Base-by-base conservation (phyloP, 2,329 filamentous ascomycete genomes). In the Ophiostoma ips region DNA sequence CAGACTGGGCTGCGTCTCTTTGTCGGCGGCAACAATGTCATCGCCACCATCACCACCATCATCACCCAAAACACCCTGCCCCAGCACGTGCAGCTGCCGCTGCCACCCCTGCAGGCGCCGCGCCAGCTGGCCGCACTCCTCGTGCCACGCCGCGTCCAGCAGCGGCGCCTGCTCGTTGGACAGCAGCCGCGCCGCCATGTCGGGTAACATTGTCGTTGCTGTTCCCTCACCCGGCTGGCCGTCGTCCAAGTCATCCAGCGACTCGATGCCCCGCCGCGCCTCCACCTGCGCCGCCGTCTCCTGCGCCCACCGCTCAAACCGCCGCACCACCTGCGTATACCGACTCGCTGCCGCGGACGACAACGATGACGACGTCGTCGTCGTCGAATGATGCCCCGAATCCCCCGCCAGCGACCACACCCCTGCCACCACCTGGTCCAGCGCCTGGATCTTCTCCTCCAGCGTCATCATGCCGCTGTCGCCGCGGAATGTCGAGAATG, bases 281-380 rank as follows among this genome's bases (percentile, higher is more conserved):
- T 66, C 64, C 38, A 73, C 63, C 28, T 76, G 67, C n/a, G 68
- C 67, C 15, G 66, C 66, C 58, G 70, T 70, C 49, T 62, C 61
- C 10, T 67, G 66, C 8, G 71, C 65, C 80, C 81, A 84, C 46
- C 62, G 66, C 61, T 82, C 79, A 57, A 84, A 84, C 36, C 66
- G 68, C 50, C 69, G 62, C 30, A 78, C 71, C 0, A 76, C 64
- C 18, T 75, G 68, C 12, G 68, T 67, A 56, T 81, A 80, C 55
- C 73, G 71, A 15, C 46, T 50, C 11, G 33, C 8, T 1, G 30
- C 9, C 13, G 34, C 5, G 16, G 43, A 2, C 5, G 37, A 21
- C 5, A 44, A 36, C 24, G 43, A 11, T 8, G n/a, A n/a, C n/a
- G n/a, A n/a, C n/a, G n/a, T n/a, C n/a, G n/a, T n/a, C n/a, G n/a